Base-by-base conservation (phyloP, 164 flowering plant genomes). In the Santalum album region DNA sequence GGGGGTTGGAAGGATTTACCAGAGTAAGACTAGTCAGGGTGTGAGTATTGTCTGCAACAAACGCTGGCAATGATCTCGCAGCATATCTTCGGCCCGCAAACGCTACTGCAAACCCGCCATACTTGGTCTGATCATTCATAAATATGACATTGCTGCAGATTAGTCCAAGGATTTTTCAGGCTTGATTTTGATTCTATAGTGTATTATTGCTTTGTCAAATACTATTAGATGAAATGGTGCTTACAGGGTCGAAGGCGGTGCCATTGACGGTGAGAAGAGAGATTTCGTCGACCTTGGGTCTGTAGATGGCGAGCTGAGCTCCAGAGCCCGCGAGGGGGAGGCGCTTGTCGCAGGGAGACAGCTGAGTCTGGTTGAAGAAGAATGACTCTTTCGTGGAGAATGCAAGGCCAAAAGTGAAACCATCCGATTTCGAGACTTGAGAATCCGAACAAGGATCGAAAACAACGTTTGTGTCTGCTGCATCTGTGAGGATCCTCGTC, bases 71-170 rank as follows among this genome's bases (percentile, higher is more conserved):
- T 22, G 91, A 84, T 67, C 91, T 73, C 54, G 91, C 96, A 24
- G 96, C 96, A 60, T 80, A 82, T 50, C 76, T 73, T 32, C 74
- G 68, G 43, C 96, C 91, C 16, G 96, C 85, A 70, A 87, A 87
- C 24, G 88, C 88, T 22, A 87, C 95, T 88, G 84, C 75, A 38
- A 63, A 65, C 15, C 75, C 83, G 17, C 87, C 87, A 18, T 45
- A 0, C 51, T 6, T 42, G 23, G 10, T 35, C 87, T 84, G 72
- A 35, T 23, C 40, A 21, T 49, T 49, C 34, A 9, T 6, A 16
- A 49, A 21, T 42, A 43, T 19, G 1, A 0, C 32, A 38, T 38
- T 38, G 12, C 36, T 32, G 12, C 12, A 32, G 36, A 6, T 32
- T 32, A n/a, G n/a, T n/a, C n/a, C n/a, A n/a, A n/a, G n/a, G n/a